Conservation (phyloP, 805 yeast genomes). For the Wickerhamomyces alni region DNA sequence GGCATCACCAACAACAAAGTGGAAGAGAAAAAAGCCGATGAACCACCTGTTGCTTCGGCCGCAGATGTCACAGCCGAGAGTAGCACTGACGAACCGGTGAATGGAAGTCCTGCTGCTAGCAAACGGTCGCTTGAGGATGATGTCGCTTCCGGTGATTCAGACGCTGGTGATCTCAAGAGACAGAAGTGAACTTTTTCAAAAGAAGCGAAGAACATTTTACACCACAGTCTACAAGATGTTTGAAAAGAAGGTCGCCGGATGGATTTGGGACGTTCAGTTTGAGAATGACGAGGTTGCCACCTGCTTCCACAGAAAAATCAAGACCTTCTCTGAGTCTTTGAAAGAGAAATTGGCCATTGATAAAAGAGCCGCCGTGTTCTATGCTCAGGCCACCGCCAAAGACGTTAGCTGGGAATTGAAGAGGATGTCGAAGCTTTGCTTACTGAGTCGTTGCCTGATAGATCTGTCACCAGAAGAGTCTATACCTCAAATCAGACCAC, state of each 20-base stretch:
- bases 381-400: not conserved
- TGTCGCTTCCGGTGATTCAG: not conserved
- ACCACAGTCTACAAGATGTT: too few species aligned
- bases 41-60: too few species aligned
- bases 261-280: not conserved
- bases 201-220: too few species aligned
- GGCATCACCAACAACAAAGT: not conserved
- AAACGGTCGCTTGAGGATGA: not conserved
- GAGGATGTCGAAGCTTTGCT: not conserved
- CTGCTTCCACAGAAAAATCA: not conserved
- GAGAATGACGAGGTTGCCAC: not conserved
- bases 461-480: not conserved
- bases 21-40: not conserved
- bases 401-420: not conserved
- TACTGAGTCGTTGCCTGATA: not conserved
- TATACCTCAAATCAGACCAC: too few species aligned
- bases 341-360: constrained; percentile 1
- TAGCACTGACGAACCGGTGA: too few species aligned
- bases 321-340: not conserved
- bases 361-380: constrained; percentile 1
- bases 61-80: too few species aligned
- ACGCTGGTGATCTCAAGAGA: not conserved
- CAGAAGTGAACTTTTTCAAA: not conserved
- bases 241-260: too few species aligned
- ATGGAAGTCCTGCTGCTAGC: not conserved